Percentiles rank a stretch among this genome's conserved stretches.
phyloP scores from a whole-genome alignment of 306 rosid species.

The Casuarina glauca region DNA sequence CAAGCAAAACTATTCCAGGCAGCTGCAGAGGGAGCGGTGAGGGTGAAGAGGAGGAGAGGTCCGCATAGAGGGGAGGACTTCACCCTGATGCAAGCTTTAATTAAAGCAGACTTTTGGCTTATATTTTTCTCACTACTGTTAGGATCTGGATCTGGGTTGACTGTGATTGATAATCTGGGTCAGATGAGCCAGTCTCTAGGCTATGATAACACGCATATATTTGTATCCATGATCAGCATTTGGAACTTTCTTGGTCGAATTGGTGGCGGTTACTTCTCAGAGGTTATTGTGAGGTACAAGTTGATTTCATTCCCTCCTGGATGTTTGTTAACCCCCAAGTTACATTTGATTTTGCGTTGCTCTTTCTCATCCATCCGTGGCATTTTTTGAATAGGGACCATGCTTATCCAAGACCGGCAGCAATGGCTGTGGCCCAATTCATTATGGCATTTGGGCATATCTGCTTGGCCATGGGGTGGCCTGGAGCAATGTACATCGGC shows the following conservation, averaged over 20 bases:
- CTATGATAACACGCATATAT: slow-evolving; percentile 62
- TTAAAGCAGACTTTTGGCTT: slow-evolving; percentile 95
- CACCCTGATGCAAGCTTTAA: slow-evolving; percentile 83
- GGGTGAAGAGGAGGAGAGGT: slow-evolving; percentile 79
- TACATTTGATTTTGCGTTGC: neutral
- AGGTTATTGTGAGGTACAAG: slow-evolving; percentile 74
- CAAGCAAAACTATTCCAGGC: slow-evolving; percentile 50
- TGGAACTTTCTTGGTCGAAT: slow-evolving; percentile 99
- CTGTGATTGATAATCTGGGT: slow-evolving; percentile 87
- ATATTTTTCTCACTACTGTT: slow-evolving; percentile 73
- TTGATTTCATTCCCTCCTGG: slow-evolving; percentile 9
- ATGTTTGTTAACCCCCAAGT: neutral
- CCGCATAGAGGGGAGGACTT: slow-evolving; percentile 91
- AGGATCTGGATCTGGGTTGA: slow-evolving; percentile 93
- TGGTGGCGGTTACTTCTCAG: slow-evolving; percentile 91
- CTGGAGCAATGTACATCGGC: slow-evolving; percentile 79
- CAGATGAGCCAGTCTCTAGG: slow-evolving; percentile 83
- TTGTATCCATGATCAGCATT: slow-evolving; percentile 86
- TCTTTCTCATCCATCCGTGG: slow-evolving; percentile 19
- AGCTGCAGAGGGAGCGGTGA: slow-evolving; percentile 83
- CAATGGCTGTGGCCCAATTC: slow-evolving; percentile 78
- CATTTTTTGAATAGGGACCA: slow-evolving; percentile 57
- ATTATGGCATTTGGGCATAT: slow-evolving; percentile 78
- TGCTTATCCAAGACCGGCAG: slow-evolving; percentile 76
- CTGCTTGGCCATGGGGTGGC: slow-evolving; percentile 80